phyloP scores from a whole-genome alignment of 2,329 filamentous ascomycete genomes.

The Juglanconis oblonga region DNA sequence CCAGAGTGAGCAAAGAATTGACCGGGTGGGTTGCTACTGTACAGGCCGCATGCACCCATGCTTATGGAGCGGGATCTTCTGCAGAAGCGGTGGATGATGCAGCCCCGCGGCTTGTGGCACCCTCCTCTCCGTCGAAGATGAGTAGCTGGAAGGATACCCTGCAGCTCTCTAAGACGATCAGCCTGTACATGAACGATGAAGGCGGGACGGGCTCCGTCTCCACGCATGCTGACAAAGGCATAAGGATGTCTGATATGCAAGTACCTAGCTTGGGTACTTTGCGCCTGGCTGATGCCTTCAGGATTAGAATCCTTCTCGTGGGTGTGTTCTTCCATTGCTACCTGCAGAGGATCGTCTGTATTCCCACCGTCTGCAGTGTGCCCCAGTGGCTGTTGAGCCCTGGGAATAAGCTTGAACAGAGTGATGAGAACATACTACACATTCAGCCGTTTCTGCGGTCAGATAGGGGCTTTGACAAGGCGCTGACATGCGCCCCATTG shows the following conservation, averaged over 20 bases:
- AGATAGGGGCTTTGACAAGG: constrained; percentile 7
- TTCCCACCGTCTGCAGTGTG: constrained; percentile 9
- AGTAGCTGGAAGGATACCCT: neutral
- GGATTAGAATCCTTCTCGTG: constrained; percentile 9
- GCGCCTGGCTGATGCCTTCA: neutral
- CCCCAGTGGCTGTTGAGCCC: neutral
- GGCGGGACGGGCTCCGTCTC: neutral
- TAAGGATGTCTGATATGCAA: neutral
- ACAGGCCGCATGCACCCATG: neutral
- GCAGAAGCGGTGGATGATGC: neutral
- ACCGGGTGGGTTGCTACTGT: neutral
- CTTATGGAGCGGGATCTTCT: neutral
- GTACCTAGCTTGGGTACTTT: neutral
- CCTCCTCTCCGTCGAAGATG: neutral
- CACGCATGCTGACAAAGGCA: neutral
- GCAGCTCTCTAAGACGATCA: neutral
- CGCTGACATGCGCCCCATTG: neutral
- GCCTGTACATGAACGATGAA: neutral
- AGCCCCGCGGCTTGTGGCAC: neutral
- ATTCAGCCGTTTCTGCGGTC: constrained; percentile 12
- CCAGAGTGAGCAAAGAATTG: neutral
- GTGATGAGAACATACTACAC: constrained; percentile 3
- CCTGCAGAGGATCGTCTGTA: neutral
- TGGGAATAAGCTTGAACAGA: constrained; percentile 2
- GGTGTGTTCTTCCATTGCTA: neutral